phyloP scores from a whole-genome alignment of 768 basidiomycete genomes.

The Leucosporidium scottii region DNA sequence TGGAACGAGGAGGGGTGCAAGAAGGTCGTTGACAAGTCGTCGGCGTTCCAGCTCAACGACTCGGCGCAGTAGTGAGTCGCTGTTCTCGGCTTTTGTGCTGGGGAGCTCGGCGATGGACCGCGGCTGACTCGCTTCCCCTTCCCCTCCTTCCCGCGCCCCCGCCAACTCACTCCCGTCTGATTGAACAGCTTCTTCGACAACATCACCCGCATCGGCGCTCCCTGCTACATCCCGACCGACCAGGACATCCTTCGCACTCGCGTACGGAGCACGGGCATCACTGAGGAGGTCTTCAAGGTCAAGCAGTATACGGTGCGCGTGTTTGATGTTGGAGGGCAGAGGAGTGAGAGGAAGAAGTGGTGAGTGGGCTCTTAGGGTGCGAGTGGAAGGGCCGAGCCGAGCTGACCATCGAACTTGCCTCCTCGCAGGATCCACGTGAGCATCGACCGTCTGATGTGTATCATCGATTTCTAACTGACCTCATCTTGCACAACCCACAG shows the following conservation, averaged over 20 bases:
- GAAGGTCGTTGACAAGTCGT: not conserved
- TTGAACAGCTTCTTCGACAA: constrained; percentile 43
- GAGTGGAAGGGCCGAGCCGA: no score
- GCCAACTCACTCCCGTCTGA: no score
- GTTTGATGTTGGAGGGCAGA: constrained; percentile 83
- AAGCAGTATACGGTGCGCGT: constrained; percentile 49
- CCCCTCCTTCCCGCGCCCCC: no score
- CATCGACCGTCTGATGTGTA: no score
- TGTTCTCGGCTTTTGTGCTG: no score
- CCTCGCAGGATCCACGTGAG: not conserved
- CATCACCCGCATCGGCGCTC: constrained; percentile 70
- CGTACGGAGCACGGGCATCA: constrained; percentile 96
- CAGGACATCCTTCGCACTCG: constrained; percentile 89
- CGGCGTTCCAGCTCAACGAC: constrained; percentile 25
- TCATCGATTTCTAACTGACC: no score
- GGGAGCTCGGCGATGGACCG: no score
- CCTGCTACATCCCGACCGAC: constrained; percentile 77
- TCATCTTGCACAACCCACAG: no score
- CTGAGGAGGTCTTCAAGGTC: constrained; percentile 90
- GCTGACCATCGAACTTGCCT: no score
- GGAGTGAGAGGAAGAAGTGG: constrained; percentile 85
- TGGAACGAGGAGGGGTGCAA: constrained; percentile 11
- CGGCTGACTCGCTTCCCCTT: no score
- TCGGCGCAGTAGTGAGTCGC: constrained; percentile 15
- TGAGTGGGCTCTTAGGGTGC: not conserved